These are phyloP conservation scores for Senna siamea DNA, from an alignment of 306 rosid species.

Conservation along the genomic window DNA sequence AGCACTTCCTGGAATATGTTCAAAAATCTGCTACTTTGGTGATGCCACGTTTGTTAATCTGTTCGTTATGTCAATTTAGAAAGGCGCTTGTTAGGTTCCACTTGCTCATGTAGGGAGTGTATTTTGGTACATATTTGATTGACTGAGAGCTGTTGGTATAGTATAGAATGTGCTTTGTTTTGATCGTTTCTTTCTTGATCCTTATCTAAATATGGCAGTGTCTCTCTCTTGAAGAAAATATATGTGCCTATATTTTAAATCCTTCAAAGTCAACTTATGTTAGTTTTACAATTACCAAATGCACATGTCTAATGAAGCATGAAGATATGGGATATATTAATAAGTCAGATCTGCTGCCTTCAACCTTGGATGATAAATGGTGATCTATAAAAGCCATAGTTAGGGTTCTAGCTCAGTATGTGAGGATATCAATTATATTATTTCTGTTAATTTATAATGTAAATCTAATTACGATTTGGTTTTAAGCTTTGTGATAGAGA, in stretches of 20 bases:
- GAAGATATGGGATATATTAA: neutral
- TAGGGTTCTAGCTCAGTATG: neutral
- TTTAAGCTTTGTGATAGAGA: no score
- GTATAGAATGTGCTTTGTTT: neutral
- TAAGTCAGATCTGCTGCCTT: neutral
- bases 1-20: conserved; percentile 13
- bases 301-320: no score
- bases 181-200: neutral
- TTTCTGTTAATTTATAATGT: neutral
- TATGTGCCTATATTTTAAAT: neutral
- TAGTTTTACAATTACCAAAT: no score
- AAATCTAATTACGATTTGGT: neutral
- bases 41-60: conserved; percentile 17
- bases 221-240: conserved; percentile 7
- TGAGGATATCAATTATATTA: neutral
- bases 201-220: neutral
- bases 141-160: conserved; percentile 11
- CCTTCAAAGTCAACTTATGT: neutral
- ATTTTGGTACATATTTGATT: conserved; percentile 25
- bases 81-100: conserved; percentile 1
- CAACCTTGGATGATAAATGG: neutral
- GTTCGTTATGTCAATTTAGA: neutral
- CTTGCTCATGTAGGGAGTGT: neutral
- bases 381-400: neutral
- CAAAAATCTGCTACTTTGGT: conserved; percentile 30